A percentile compares a stretch with the other conserved stretches of the same genome.
These are phyloP conservation scores for Kwoniella heveanensis DNA, from an alignment of 768 basidiomycete genomes.

Conservation along the genomic window DNA sequence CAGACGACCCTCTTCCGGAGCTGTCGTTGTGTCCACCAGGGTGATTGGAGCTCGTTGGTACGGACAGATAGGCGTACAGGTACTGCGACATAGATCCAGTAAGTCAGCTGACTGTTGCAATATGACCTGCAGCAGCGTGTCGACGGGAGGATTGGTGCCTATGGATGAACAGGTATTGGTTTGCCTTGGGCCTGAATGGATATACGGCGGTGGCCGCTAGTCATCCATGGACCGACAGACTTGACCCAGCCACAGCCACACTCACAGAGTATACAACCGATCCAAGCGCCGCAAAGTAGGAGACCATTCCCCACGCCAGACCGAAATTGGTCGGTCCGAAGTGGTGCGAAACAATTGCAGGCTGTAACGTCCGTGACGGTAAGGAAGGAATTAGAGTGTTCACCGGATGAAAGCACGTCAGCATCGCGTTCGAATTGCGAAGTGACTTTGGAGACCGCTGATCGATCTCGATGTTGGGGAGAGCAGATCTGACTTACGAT, in stretches of 20 bases:
- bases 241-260: background rate
- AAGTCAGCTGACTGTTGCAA: too few relatives aligned
- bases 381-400: background rate
- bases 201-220: too few relatives aligned
- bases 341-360: constrained; percentile 54
- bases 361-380: constrained; percentile 27
- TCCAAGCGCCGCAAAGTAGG: constrained; percentile 54
- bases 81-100: constrained; percentile 48
- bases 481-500: constrained; percentile 46
- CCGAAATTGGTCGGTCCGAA: constrained; percentile 55
- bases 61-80: constrained; percentile 49
- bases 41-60: constrained; percentile 11
- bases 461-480: too few relatives aligned
- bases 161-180: too few relatives aligned
- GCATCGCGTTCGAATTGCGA: too few relatives aligned
- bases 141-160: too few relatives aligned
- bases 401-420: too few relatives aligned
- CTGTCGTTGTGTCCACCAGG: constrained; percentile 3
- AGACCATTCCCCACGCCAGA: constrained; percentile 55
- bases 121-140: too few relatives aligned
- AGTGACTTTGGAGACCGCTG: too few relatives aligned
- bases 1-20: background rate
- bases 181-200: too few relatives aligned
- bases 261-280: constrained; percentile 52
- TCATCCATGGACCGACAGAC: too few relatives aligned